Evolutionary conservation across 2,329 filamentous ascomycete genomes (phyloP), one percentile per base, ranked within the genome.

Genomic region (Cytospora paraplurivora): DNA sequence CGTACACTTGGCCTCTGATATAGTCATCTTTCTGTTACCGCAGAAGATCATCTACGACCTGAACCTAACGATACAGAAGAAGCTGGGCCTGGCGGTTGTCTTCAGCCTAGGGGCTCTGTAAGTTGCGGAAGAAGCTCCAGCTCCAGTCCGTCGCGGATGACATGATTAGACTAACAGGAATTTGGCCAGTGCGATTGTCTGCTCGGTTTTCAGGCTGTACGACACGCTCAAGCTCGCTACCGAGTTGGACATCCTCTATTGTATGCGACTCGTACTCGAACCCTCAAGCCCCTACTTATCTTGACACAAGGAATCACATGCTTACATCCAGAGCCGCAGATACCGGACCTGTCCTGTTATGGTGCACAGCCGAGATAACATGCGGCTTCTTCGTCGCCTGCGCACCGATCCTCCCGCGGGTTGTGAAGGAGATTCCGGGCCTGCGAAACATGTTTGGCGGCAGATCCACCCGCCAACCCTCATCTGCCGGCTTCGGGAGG

Each of bases 321-420:
- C 69, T 21, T 76, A 72, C 52, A 69, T 68, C 56, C 63, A 70
- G 19, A 27, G 4, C 27, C 27, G 68, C 70, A 1, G 47, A 63
- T 11, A 76, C 78, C 50, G 76, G 74, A 0, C 73, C 76, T 1
- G 68, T 80, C 1, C 62, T 76, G 15, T 79, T 80, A 68, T 81
- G 78, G 79, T 77, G 75, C 4, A 71, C 69, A 34, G 78, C 74
- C 5, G 79, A 81, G 65, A 80, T 78, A 74, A 77, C 78, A 1
- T 78, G 76, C 57, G 78, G 76, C 8, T 80, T 81, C 69, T 76
- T 80, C 62, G 56, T 69, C 27, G 33, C 65, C 44, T 60, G 67
- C 62, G 54, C 67, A 17, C 63, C 66, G 3, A 64, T 53, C 34
- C 50, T 67, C 19, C 68, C 67, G 49, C 65, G 63, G 55, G 54